phyloP scores from a whole-genome alignment of 23 red algal genomes.

The Gracilaria vermiculophylla region DNA sequence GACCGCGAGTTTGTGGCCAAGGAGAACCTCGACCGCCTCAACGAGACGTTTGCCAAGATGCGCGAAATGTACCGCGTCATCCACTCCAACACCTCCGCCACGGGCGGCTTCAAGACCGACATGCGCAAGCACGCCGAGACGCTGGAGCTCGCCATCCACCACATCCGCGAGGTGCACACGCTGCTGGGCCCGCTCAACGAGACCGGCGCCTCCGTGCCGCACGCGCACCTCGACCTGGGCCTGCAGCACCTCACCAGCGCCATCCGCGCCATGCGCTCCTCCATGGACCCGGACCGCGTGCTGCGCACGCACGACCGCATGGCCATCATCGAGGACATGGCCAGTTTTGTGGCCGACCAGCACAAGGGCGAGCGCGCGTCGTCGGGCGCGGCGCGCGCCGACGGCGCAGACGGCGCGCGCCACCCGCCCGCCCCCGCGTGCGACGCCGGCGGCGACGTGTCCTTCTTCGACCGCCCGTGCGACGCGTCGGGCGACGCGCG shows the following conservation, averaged over 20 bases:
- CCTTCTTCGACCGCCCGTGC: not conserved
- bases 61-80: constrained; percentile 76
- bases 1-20: constrained; percentile 64
- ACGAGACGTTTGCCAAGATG: constrained; percentile 62
- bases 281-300: constrained; percentile 69
- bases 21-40: constrained; percentile 72
- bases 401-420: not conserved
- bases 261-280: constrained; percentile 54
- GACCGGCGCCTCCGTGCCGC: constrained; percentile 44
- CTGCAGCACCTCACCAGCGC: constrained; percentile 25
- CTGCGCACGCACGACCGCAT: constrained; percentile 48
- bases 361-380: not conserved
- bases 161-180: constrained; percentile 70
- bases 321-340: constrained; percentile 67
- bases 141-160: constrained; percentile 62
- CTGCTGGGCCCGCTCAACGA: constrained; percentile 61
- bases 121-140: constrained; percentile 62
- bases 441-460: not conserved
- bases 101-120: constrained; percentile 47
- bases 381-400: not conserved
- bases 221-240: constrained; percentile 32
- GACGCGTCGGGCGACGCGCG: not conserved
- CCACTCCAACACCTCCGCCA: constrained; percentile 31
- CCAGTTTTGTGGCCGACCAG: constrained; percentile 43
- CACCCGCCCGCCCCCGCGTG: not conserved